Evolutionary conservation across 169 alveolate genomes (phyloP), one percentile per base, ranked within the genome.

Genomic region (Plasmodium vinckei): DNA sequence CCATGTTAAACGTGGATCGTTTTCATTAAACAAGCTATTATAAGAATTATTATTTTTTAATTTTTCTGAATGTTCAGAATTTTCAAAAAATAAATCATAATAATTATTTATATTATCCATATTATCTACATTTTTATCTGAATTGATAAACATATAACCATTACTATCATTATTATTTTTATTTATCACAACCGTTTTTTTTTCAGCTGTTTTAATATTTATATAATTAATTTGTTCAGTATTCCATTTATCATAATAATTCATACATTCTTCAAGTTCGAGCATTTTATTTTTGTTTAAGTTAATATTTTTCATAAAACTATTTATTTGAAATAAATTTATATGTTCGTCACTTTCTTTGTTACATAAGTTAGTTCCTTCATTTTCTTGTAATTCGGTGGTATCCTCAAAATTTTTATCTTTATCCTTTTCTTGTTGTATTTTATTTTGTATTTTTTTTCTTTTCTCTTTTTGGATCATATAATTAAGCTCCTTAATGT

Each of bases 21-120:
- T 17, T 68, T 42, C 23, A 9, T 13, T 13, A 44, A 68, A 68
- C 47, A 68, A 17, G 9, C 49, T 68, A 68, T 46, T 68, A 46
- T 68, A 68, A n/a, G 3, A 12, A 46, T 68, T 68, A 21, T 68
- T 7, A 3, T 68, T 68, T 47, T 15, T 68, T 12, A 21, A 1
- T 7, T 17, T 47, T 44, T 46, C 77, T 2, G 19, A 6, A 15
- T 19, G 5, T 17, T 46, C 47, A 19, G 2, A 42, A 7, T 68
- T 46, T 68, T 68, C 77, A 33, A 33, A 33, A 21, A 68, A 68
- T 9, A 44, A 5, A 21, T 68, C 77, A 12, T 68, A 68, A 46
- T 68, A 68, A 47, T 68, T 68, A 12, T 68, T 21, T 68, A 68
- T 68, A 68, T 46, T 10, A 46, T 44, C 42, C n/a, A 67, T 46